Conservation (phyloP, 1,139 yeast genomes). For the Magnusiomyces sp. region DNA sequence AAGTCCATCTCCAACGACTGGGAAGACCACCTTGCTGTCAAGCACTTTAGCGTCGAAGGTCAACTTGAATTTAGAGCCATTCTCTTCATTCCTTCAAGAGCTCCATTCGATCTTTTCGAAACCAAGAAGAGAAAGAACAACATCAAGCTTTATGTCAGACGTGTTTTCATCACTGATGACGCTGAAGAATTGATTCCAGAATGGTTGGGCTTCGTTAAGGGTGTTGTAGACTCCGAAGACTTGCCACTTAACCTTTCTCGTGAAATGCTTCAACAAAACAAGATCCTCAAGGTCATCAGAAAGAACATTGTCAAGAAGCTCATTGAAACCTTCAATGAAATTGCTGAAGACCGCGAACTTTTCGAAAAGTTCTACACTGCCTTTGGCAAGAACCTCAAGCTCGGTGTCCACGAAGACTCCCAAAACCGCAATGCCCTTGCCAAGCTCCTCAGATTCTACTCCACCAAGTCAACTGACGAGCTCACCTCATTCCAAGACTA, state of each 20-base stretch:
- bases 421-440: slow-evolving; percentile 96
- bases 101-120: slow-evolving; percentile 98
- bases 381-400: slow-evolving; percentile 95
- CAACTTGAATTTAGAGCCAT: slow-evolving; percentile 99
- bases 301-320: slow-evolving; percentile 98
- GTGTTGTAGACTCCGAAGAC: slow-evolving; percentile 99
- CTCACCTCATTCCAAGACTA: slow-evolving; percentile 90
- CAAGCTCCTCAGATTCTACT: slow-evolving; percentile 92
- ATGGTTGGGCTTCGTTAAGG: slow-evolving; percentile 95
- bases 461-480: slow-evolving; percentile 87
- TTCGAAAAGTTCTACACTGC: slow-evolving; percentile 98
- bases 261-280: slow-evolving; percentile 99
- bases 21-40: slow-evolving; percentile 99
- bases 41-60: slow-evolving; percentile 99
- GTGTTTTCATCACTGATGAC: slow-evolving; percentile 99
- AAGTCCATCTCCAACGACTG: slow-evolving; percentile 98
- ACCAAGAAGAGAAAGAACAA: slow-evolving; percentile 97
- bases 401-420: slow-evolving; percentile 98
- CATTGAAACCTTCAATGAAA: slow-evolving; percentile 97
- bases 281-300: slow-evolving; percentile 98
- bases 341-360: slow-evolving; percentile 98
- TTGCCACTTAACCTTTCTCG: slow-evolving; percentile 99
- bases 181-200: slow-evolving; percentile 99
- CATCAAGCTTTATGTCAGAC: slow-evolving; percentile 98
- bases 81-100: slow-evolving; percentile 96